Evolutionary conservation across 2,329 filamentous ascomycete genomes (phyloP), one percentile per base, ranked within the genome.

Genomic region (Sporothrix phasma): DNA sequence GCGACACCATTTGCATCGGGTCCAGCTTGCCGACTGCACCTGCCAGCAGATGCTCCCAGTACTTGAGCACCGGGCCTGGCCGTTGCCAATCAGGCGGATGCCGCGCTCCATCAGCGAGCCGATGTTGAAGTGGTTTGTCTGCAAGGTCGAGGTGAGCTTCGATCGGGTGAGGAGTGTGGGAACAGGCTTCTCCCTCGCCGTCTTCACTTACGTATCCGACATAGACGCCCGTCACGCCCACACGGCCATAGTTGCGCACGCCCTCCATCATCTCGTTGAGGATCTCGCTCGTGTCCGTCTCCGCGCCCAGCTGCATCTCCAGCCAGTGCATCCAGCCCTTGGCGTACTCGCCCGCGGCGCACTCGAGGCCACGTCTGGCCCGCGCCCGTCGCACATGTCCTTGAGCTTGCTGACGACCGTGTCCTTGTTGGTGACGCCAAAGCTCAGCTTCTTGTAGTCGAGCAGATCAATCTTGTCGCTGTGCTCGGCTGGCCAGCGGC

Each of bases 31-130:
- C 85, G 24, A 79, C 70, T 86, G 81, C 66, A 95, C 88, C 74
- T 78, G 77, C 76, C 53, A 94, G 79, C n/a, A 95, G 78, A 3
- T 89, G 82, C 26, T 90, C 80, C 91, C 90, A 95, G 77, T 95
- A 94, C 70, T 87, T 84, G 70, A 93, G 89, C 0, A 95, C 89
- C 0, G 90, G 90, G 83, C 83, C 69, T 86, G 84, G 1, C 83
- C 83, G 69, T 85, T 85, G 19, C 84, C 84, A 49, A 85, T 92
- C 51, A 96, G 81, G 1, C 89, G 86, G 69, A 95, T 85, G n/a
- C 90, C 90, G 37, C 89, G 86, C 76, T 95, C 85, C 90, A 95
- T 95, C 15, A 95, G 72, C 0, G 89, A 86, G 10, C 91, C 90
- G 69, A 93, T 86, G 75, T 90, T 90, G 79, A 93, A 90, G 74